Evolutionary conservation across 768 basidiomycete genomes (phyloP).

Genomic region (Lenzites betulinus): DNA sequence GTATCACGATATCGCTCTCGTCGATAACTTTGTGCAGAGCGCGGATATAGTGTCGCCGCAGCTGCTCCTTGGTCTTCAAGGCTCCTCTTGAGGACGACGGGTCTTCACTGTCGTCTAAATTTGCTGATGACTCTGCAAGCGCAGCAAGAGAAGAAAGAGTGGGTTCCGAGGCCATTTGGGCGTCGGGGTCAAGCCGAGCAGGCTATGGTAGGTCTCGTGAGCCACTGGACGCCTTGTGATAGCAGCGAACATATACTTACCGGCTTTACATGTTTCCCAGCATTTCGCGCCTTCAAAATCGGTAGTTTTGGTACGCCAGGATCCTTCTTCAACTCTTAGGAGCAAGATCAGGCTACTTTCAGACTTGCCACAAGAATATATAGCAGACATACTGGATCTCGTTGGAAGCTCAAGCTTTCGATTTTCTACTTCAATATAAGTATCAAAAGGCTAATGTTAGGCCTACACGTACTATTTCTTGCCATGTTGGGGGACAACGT

Average conservation of each 20-base stretch:
- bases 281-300: conserved; percentile 62
- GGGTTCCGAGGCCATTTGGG: conserved; percentile 74
- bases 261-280: conserved; percentile 41
- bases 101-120: conserved; percentile 30
- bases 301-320: conserved; percentile 86
- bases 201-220: conserved; percentile 9
- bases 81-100: conserved; percentile 34
- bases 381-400: conserved; percentile 24
- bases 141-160: conserved; percentile 62
- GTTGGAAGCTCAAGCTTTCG: conserved; percentile 43
- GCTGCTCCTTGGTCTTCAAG: conserved; percentile 66
- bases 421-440: conserved; percentile 34
- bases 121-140: conserved; percentile 42
- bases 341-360: neutral
- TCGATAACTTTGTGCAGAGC: conserved; percentile 91
- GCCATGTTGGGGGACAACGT: too few species aligned
- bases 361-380: neutral
- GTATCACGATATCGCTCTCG: conserved; percentile 86
- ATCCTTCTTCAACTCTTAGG: conserved; percentile 81
- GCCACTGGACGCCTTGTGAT: neutral
- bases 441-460: neutral
- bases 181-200: conserved; percentile 49
- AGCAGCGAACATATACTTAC: neutral
- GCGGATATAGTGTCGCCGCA: conserved; percentile 73
- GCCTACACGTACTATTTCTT: conserved; percentile 41